Percentiles rank a stretch among this genome's conserved stretches.
Conservation (phyloP, 257 asterid species). For the Gardenia jasminoides region DNA sequence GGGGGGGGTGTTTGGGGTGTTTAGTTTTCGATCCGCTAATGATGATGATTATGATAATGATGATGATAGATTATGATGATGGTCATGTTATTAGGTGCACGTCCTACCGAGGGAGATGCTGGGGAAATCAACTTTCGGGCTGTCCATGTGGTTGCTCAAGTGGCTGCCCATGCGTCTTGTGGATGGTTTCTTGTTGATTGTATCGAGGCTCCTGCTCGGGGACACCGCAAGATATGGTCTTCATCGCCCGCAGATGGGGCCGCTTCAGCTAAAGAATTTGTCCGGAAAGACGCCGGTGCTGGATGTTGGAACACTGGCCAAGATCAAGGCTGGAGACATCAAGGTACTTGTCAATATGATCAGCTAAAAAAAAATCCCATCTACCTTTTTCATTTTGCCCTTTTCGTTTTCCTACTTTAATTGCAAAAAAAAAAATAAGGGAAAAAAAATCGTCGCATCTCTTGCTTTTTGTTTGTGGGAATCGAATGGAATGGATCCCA, state of each 20-base stretch:
- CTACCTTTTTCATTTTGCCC: background rate
- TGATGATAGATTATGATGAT: too few relatives aligned
- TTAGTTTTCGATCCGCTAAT: background rate
- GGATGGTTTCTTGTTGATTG: slow-evolving; percentile 25
- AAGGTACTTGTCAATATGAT: slow-evolving; percentile 19
- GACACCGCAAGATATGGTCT: slow-evolving; percentile 32
- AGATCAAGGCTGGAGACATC: slow-evolving; percentile 25
- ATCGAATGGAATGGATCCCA: slow-evolving; percentile 20
- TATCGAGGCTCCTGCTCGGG: slow-evolving; percentile 28
- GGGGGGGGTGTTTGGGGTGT: too few relatives aligned
- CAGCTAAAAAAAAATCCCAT: slow-evolving; percentile 4
- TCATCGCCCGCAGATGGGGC: slow-evolving; percentile 28
- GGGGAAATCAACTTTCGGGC: slow-evolving; percentile 36
- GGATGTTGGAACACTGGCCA: slow-evolving; percentile 28
- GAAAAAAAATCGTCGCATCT: too few relatives aligned
- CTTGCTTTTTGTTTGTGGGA: background rate
- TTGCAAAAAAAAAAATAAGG: too few relatives aligned
- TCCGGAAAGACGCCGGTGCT: slow-evolving; percentile 31
- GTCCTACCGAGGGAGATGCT: slow-evolving; percentile 36
- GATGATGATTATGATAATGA: too few relatives aligned
- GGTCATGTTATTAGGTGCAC: slow-evolving; percentile 25
- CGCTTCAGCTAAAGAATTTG: slow-evolving; percentile 24
- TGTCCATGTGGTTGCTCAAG: slow-evolving; percentile 41
- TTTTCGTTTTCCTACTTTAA: background rate
- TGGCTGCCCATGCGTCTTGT: slow-evolving; percentile 36